These are phyloP conservation scores for Starmerella sirachaensis DNA, from an alignment of 805 yeast genomes.

Conservation along the genomic window DNA sequence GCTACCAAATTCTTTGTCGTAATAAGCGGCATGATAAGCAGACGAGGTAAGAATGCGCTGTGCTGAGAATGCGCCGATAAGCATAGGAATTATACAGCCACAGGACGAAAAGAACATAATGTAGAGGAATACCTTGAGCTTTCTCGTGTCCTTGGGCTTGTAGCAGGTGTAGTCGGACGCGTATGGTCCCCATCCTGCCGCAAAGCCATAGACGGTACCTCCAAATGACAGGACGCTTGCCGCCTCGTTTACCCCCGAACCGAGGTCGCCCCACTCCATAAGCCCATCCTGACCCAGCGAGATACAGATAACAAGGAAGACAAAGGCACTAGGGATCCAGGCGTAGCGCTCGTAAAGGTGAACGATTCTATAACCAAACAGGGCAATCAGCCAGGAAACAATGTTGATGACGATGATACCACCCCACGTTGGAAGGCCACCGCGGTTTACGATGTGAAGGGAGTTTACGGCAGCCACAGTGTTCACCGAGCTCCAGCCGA, in stretches of 20 bases:
- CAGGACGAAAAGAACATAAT: conserved; percentile 51
- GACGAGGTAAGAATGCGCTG: conserved; percentile 43
- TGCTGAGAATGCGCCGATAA: conserved; percentile 77
- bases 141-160: conserved; percentile 56
- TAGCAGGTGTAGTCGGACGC: conserved; percentile 89
- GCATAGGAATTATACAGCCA: conserved; percentile 62
- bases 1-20: conserved; percentile 31
- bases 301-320: conserved; percentile 67
- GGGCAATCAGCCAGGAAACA: conserved; percentile 57
- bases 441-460: conserved; percentile 58
- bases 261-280: conserved; percentile 37
- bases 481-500: conserved; percentile 94
- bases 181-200: conserved; percentile 89
- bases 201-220: conserved; percentile 72
- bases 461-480: conserved; percentile 82
- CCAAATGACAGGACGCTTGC: conserved; percentile 73
- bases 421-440: conserved; percentile 72
- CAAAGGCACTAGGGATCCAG: conserved; percentile 72
- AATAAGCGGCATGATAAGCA: conserved; percentile 41
- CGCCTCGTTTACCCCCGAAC: conserved; percentile 55
- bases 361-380: conserved; percentile 72
- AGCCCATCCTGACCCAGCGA: conserved; percentile 61
- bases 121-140: conserved; percentile 48
- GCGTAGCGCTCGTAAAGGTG: conserved; percentile 74
- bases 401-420: conserved; percentile 63